Evolutionary conservation across 257 asterid genomes (phyloP).

Genomic region (Fraxinus americana): DNA sequence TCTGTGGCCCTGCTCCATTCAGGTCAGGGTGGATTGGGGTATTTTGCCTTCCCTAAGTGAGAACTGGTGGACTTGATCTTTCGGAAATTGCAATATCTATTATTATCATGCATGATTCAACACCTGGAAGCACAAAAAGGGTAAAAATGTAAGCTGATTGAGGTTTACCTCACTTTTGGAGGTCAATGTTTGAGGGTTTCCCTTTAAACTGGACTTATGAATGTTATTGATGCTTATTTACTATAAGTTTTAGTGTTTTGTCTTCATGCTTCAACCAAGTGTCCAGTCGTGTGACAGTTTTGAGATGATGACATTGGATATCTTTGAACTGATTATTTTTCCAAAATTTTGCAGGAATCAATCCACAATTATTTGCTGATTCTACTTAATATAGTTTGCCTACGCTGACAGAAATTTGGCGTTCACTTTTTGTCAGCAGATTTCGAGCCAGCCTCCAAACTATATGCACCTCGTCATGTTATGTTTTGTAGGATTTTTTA

Average conservation of each 20-base stretch:
- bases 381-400: not conserved
- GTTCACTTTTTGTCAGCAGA: not conserved
- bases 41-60: no score
- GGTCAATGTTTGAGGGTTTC: not conserved
- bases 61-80: no score
- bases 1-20: no score
- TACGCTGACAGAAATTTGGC: not conserved
- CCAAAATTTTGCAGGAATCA: not conserved
- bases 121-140: not conserved
- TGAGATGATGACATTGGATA: not conserved
- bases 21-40: no score
- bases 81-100: no score
- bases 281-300: not conserved
- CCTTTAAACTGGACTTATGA: not conserved
- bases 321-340: not conserved
- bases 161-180: not conserved
- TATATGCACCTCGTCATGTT: not conserved
- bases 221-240: not conserved
- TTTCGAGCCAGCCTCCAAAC: not conserved
- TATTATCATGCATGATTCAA: not conserved
- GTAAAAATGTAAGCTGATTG: not conserved
- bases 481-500: not conserved
- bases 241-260: not conserved
- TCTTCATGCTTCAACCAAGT: not conserved
- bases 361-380: not conserved